Percentiles rank a stretch among this genome's conserved stretches.
phyloP scores from a whole-genome alignment of 164 flowering plant species.

The Nelumbo lutea region DNA sequence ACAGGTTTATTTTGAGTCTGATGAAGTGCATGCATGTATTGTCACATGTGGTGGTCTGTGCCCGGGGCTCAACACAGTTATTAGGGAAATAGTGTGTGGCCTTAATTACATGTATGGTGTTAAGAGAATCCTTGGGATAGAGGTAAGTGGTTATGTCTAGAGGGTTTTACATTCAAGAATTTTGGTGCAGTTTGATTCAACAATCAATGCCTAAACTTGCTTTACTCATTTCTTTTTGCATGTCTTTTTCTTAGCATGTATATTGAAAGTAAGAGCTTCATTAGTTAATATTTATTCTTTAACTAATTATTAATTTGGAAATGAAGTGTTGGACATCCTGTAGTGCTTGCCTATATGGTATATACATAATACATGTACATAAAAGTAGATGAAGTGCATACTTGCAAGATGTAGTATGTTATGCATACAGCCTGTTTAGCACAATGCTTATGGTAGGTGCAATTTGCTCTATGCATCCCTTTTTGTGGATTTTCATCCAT shows the following conservation, averaged over 20 bases:
- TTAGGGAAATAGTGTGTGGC: slow-evolving; percentile 83
- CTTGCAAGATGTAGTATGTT: background rate
- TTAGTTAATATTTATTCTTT: background rate
- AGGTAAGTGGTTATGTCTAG: slow-evolving; percentile 38
- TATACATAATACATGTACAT: background rate
- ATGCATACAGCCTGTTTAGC: background rate
- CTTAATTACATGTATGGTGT: slow-evolving; percentile 86
- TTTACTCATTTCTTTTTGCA: too few species aligned
- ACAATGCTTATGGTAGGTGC: background rate
- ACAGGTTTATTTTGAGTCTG: slow-evolving; percentile 79
- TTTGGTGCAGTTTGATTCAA: background rate
- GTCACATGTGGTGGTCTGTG: slow-evolving; percentile 99
- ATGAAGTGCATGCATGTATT: slow-evolving; percentile 86
- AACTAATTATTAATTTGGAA: background rate
- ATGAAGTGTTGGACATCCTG: background rate
- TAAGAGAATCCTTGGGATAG: slow-evolving; percentile 68
- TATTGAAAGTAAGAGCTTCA: background rate
- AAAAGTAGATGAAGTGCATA: background rate
- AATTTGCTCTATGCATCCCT: background rate
- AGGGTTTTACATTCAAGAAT: background rate
- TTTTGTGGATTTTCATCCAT: background rate
- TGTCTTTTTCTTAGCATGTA: background rate
- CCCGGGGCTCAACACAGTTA: slow-evolving; percentile 97
- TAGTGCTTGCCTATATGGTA: background rate
- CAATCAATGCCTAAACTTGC: background rate